phyloP scores from a whole-genome alignment of 2,329 filamentous ascomycete species.

The Calonectria multiphialidica region DNA sequence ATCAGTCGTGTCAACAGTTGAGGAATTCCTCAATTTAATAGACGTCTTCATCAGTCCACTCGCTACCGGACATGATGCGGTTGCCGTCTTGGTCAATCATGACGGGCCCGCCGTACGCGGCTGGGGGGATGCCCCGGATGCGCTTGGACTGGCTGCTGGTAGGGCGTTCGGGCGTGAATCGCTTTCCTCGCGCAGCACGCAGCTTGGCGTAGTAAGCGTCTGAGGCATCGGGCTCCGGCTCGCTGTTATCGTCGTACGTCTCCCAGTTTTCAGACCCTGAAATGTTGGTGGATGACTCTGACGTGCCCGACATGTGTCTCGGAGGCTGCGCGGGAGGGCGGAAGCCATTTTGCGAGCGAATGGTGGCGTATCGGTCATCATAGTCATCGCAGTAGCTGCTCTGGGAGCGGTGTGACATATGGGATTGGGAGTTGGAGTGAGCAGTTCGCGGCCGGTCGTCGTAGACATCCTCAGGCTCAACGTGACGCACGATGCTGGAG shows the following conservation, averaged over 20 bases:
- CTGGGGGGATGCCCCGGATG: conserved; percentile 64
- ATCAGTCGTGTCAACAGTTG: conserved; percentile 35
- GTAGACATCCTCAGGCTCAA: conserved; percentile 87
- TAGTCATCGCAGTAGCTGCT: conserved; percentile 54
- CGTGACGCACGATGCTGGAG: conserved; percentile 69
- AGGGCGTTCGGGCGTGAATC: conserved; percentile 65
- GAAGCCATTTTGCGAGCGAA: conserved; percentile 54
- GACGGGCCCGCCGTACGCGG: conserved; percentile 59
- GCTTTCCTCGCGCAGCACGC: conserved; percentile 75
- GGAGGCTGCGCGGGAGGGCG: conserved; percentile 56
- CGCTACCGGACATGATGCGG: conserved; percentile 72
- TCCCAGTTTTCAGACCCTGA: conserved; percentile 98
- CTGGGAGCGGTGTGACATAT: conserved; percentile 49
- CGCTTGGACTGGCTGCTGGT: conserved; percentile 64
- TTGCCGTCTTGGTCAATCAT: conserved; percentile 71
- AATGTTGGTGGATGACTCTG: conserved; percentile 79
- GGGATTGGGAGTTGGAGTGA: conserved; percentile 57
- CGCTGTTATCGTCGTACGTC: conserved; percentile 89
- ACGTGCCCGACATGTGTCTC: conserved; percentile 75
- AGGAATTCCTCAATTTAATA: conserved; percentile 53
- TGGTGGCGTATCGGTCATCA: conserved; percentile 55
- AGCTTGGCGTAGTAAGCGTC: conserved; percentile 87
- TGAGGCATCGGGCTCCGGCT: conserved; percentile 79
- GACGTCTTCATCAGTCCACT: conserved; percentile 76
- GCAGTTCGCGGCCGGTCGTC: conserved; percentile 68